Base-by-base conservation (phyloP, 2,329 filamentous ascomycete genomes). In the Endothia cerciana region DNA sequence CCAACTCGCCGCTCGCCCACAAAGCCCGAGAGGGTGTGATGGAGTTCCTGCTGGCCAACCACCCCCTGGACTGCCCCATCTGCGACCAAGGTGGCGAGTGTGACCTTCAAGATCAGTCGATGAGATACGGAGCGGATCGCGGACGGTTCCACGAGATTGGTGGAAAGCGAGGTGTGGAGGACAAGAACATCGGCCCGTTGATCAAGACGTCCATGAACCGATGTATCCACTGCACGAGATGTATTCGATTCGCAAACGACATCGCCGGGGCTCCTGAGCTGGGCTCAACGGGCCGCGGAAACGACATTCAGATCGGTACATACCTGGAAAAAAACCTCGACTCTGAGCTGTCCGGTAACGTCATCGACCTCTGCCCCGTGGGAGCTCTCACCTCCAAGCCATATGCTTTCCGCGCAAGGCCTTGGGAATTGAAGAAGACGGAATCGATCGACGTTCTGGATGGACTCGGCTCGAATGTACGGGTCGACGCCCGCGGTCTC, bases 171-270 rank as follows among this genome's bases (percentile, higher is more conserved):
- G 95, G 93, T 33, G 94, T 97, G 47, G 95, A 99, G 83, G 95
- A 99, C 81, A 99, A 99, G 87, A 98, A 99, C 80, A 97, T 99
- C 75, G 95, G 95, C 43, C 95, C 95, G 63, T 81, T 99, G 72
- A 92, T 99, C 82, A 99, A 99, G 88, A 99, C 95, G 3, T 99
- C 95, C 60, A 99, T 99, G 95, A 99, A 99, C 86, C 88, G 95
- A 78, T 99, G 95, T 81, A 99, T 99, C 75, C 95, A 99, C 84
- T 99, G 95, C 85, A 99, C 95, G 70, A 89, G 95, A 75, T 99
- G 95, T 81, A 89, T 99, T 73, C 93, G 95, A 76, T 99, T 99
- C 80, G 92, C 95, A 77, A 99, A 98, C 81, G 95, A 99, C 75
- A 86, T 99, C 74, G 95, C 95, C 69, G 95, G 95, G 74, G 95